A percentile compares a stretch with the other conserved stretches of the same genome.
These are phyloP conservation scores for Erysimum cheiranthoides DNA, from an alignment of 345 rosid species.

Conservation along the genomic window DNA sequence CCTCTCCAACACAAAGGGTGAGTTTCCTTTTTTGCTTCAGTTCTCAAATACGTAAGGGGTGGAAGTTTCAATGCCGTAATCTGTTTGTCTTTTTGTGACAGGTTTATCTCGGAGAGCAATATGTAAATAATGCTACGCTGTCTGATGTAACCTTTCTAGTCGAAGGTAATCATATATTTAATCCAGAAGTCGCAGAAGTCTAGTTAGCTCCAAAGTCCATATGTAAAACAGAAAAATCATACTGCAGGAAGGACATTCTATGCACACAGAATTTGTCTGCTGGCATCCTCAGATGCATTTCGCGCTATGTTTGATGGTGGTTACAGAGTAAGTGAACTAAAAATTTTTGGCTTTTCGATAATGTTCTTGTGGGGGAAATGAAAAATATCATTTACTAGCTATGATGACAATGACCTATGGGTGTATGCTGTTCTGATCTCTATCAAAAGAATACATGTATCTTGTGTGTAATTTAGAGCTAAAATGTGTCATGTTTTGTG, in stretches of 20 bases:
- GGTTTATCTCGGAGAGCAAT: slow-evolving; percentile 97
- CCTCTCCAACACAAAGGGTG: slow-evolving; percentile 96
- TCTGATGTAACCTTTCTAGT: slow-evolving; percentile 97
- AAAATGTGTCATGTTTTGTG: slow-evolving; percentile 5
- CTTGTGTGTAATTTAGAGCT: slow-evolving; percentile 4
- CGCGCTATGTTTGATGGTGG: slow-evolving; percentile 99
- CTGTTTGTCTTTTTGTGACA: slow-evolving; percentile 41
- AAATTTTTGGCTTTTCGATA: not conserved
- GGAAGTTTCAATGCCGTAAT: slow-evolving; percentile 19
- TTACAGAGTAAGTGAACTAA: slow-evolving; percentile 73
- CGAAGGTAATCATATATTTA: slow-evolving; percentile 67
- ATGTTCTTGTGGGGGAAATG: slow-evolving; percentile 21
- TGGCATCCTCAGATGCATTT: slow-evolving; percentile 99
- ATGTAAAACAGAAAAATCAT: slow-evolving; percentile 35
- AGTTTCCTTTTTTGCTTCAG: slow-evolving; percentile 37
- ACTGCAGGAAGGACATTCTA: slow-evolving; percentile 84
- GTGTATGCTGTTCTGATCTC: slow-evolving; percentile 9
- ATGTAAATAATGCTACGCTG: slow-evolving; percentile 83
- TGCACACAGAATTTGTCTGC: slow-evolving; percentile 97
- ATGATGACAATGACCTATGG: slow-evolving; percentile 12
- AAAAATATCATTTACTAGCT: slow-evolving; percentile 18
- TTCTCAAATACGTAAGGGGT: slow-evolving; percentile 18
- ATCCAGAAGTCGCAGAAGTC: slow-evolving; percentile 24
- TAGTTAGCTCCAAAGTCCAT: slow-evolving; percentile 27
- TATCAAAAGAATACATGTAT: slow-evolving; percentile 22